Percentiles rank a stretch among this genome's conserved stretches.
Evolutionary conservation across 2,329 filamentous ascomycete genomes (phyloP).

Genomic region (Ceratocystis cubensis): DNA sequence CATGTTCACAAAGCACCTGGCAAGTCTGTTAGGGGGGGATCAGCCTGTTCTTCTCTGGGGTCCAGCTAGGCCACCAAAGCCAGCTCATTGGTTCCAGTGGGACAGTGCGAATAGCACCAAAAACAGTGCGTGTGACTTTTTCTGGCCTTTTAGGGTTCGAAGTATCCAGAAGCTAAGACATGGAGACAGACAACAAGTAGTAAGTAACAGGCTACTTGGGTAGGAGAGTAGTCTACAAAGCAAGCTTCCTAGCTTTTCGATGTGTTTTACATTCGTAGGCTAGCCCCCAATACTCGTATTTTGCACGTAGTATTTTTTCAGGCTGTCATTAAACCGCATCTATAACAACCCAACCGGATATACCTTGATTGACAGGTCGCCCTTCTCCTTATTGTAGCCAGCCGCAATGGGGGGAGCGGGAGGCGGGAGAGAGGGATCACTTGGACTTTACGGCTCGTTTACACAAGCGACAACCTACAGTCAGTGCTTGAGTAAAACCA

Average conservation of each 20-base stretch:
- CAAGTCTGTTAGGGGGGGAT: slow-evolving; percentile 7
- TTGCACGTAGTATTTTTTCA: neutral
- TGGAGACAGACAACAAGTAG: neutral
- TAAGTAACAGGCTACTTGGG: neutral
- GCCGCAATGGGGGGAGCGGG: neutral
- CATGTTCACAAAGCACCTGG: neutral
- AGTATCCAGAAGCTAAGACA: neutral
- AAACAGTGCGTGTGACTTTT: slow-evolving; percentile 13
- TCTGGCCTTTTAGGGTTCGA: slow-evolving; percentile 5
- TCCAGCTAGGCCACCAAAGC: neutral
- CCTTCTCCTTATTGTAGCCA: neutral
- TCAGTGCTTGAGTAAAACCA: too few relatives aligned
- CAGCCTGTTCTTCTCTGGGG: neutral
- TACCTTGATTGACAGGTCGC: neutral
- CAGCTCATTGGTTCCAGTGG: slow-evolving; percentile 9
- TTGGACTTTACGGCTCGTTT: neutral
- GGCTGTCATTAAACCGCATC: neutral
- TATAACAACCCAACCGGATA: neutral
- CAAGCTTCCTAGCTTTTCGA: neutral
- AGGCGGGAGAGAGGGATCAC: neutral
- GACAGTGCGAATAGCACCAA: slow-evolving; percentile 10
- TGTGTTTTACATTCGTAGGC: neutral
- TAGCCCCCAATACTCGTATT: neutral
- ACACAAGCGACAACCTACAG: too few relatives aligned
- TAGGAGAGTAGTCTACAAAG: neutral